Evolutionary conservation across 2,329 filamentous ascomycete genomes (phyloP), one percentile per base, ranked within the genome.

Genomic region (Fusarium dimerum): DNA sequence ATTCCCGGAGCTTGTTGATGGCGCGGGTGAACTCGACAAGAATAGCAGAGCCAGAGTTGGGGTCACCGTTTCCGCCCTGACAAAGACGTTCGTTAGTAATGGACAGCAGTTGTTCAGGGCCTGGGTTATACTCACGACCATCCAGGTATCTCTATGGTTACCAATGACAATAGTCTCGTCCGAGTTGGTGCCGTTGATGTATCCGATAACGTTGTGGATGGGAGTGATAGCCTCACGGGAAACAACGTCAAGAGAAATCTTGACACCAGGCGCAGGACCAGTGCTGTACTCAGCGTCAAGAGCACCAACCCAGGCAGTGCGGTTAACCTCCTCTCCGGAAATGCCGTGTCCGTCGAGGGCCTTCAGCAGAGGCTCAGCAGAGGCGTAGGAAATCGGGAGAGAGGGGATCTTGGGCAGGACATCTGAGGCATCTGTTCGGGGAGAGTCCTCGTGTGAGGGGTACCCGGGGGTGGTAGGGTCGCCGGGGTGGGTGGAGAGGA

Each of bases 401-500:
- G 90, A 93, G 0, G 90, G 91, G 45, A 95, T 94, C 11, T 79
- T 81, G 1, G 90, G 88, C 16, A 87, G 87, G 1, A 84, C 81
- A 20, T 78, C 69, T 2, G 84, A 77, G 1, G 81, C 78, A 39
- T 87, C 82, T 41, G 85, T 76, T 11, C 90, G 83, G 29, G 86
- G 84, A 6, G 78, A 84, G 29, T 83, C 89, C 13, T 88, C 85
- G 64, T 88, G 88, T 0, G 89, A 92, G 1, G 90, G 85, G 66
- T 93, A 93, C 5, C 90, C 90, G 2, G 88, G 88, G 0, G 90
- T 95, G 0, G 90, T 94, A 39, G 90, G 90, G 61, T 94, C 77
- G 55, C 85, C 83, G 46, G 72, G 78, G 61, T 69, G 76, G 54
- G 71, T 79, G 68, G 85, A 87, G 30, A 92, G 69, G 64, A 88